Conservation (phyloP, 164 flowering plant species). For the Berberis thunbergii region DNA sequence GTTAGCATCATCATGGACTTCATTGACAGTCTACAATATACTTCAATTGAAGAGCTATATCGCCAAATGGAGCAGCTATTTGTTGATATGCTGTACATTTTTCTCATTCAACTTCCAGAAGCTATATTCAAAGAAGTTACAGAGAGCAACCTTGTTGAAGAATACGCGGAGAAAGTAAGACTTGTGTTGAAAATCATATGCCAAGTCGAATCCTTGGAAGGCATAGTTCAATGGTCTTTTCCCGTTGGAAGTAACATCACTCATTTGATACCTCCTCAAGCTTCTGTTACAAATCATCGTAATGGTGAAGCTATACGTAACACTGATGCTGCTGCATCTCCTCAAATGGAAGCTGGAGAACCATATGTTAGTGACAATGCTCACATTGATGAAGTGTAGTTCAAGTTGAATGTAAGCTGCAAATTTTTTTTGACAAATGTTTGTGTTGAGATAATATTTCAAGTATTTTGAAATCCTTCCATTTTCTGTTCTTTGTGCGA, state of each 20-base stretch:
- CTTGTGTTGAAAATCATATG: neutral
- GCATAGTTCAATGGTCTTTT: neutral
- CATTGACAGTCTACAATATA: neutral
- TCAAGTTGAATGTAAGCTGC: too few relatives aligned
- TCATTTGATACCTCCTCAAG: neutral
- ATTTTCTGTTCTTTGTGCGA: too few relatives aligned
- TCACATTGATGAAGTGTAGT: too few relatives aligned
- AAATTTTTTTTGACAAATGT: too few relatives aligned
- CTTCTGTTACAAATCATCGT: neutral
- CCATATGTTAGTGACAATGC: too few relatives aligned
- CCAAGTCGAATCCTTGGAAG: neutral
- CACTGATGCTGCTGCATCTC: too few relatives aligned
- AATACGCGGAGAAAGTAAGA: neutral
- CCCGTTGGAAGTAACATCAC: neutral
- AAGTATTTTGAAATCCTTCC: too few relatives aligned
- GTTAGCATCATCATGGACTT: neutral
- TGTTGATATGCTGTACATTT: neutral
- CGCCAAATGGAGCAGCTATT: neutral
- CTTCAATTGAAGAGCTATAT: neutral
- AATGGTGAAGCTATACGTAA: neutral
- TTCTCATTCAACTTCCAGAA: slow-evolving; percentile 1
- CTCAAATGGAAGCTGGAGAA: too few relatives aligned
- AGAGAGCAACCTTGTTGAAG: neutral
- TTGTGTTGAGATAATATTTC: too few relatives aligned
- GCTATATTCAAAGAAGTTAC: slow-evolving; percentile 3